Percentiles rank a stretch among this genome's conserved stretches.
Evolutionary conservation across 2,329 filamentous ascomycete genomes (phyloP).

Genomic region (Diaporthe sp.): DNA sequence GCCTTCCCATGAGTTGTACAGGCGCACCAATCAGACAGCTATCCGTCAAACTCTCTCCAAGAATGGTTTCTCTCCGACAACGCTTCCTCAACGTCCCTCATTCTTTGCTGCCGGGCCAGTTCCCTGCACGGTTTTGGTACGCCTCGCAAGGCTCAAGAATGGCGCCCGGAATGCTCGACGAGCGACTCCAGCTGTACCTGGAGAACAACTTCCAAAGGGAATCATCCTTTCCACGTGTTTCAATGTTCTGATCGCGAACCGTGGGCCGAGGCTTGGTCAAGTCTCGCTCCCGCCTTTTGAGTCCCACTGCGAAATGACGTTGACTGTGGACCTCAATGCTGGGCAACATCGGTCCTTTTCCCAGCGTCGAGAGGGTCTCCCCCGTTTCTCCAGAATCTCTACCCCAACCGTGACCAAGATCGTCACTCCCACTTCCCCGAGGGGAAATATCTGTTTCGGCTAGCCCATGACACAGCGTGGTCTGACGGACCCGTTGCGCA

Average conservation of each 20-base stretch:
- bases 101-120: background rate
- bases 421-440: slow-evolving; percentile 26
- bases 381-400: slow-evolving; percentile 30
- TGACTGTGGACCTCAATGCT: slow-evolving; percentile 9
- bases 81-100: background rate
- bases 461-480: slow-evolving; percentile 6
- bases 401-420: slow-evolving; percentile 22
- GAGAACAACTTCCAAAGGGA: background rate
- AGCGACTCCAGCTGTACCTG: background rate
- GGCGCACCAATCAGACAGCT: slow-evolving; percentile 18
- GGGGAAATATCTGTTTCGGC: slow-evolving; percentile 28
- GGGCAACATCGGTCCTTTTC: slow-evolving; percentile 27
- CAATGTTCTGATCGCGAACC: background rate
- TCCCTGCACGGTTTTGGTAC: background rate
- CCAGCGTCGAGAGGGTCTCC: background rate
- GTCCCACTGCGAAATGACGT: slow-evolving; percentile 33
- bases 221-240: background rate
- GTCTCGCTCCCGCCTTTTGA: slow-evolving; percentile 11
- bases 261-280: background rate
- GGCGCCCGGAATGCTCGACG: background rate
- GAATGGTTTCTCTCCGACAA: background rate
- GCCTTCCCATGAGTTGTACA: background rate
- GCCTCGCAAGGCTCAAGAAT: background rate
- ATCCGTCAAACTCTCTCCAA: background rate
- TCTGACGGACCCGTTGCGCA: background rate